Evolutionary conservation across 208 protist genomes (phyloP).

Genomic region (Wallacemonas collosoma): DNA sequence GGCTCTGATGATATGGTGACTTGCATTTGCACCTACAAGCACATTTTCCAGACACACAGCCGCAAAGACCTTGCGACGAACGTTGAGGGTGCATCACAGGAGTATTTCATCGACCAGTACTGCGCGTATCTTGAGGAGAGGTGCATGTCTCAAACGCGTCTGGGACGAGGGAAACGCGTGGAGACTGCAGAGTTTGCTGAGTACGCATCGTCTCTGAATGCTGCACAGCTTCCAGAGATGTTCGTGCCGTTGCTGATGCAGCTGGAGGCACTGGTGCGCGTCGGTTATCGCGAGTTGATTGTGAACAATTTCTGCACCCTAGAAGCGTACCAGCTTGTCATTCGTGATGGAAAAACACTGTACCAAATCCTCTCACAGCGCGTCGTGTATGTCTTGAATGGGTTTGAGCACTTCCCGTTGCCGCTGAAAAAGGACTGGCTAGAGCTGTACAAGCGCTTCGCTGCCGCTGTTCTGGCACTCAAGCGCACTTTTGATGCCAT

Average conservation of each 20-base stretch:
- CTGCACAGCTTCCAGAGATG: slow-evolving; percentile 28
- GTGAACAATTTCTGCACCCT: slow-evolving; percentile 82
- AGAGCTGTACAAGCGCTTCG: slow-evolving; percentile 39
- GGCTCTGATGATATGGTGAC: slow-evolving; percentile 61
- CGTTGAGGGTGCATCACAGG: slow-evolving; percentile 42
- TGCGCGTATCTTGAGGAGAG: slow-evolving; percentile 59
- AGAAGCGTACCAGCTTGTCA: slow-evolving; percentile 62
- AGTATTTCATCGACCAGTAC: slow-evolving; percentile 72
- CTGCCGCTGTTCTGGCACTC: slow-evolving; percentile 28
- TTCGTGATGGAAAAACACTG: slow-evolving; percentile 62
- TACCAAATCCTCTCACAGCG: slow-evolving; percentile 69
- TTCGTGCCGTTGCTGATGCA: slow-evolving; percentile 44
- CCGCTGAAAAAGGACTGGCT: slow-evolving; percentile 53
- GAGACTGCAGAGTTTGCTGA: slow-evolving; percentile 58
- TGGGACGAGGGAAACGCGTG: slow-evolving; percentile 42
- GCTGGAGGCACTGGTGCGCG: slow-evolving; percentile 34
- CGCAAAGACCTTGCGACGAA: slow-evolving; percentile 64
- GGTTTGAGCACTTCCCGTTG: slow-evolving; percentile 56
- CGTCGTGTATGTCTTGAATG: slow-evolving; percentile 61
- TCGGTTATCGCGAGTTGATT: slow-evolving; percentile 56
- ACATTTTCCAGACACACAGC: slow-evolving; percentile 49
- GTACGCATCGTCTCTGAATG: slow-evolving; percentile 49
- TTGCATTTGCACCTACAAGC: slow-evolving; percentile 46
- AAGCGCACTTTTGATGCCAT: slow-evolving; percentile 60
- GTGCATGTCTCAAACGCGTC: slow-evolving; percentile 31